A percentile compares a stretch with the other conserved stretches of the same genome.
Evolutionary conservation across 1,284 basidiomycete species (phyloP).

Genomic region (Ganoderma meredithae): DNA sequence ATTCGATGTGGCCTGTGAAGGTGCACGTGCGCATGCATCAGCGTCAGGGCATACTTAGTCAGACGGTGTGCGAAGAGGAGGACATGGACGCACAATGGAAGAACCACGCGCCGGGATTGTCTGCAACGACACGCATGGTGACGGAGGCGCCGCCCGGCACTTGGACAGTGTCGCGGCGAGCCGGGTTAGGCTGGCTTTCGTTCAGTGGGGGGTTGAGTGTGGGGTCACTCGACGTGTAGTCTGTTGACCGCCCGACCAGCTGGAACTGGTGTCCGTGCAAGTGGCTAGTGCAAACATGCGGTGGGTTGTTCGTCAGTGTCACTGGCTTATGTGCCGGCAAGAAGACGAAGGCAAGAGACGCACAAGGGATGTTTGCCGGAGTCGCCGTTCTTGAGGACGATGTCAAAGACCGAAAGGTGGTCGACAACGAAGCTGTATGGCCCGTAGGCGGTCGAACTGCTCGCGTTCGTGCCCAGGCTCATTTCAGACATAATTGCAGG

Average conservation of each 20-base stretch:
- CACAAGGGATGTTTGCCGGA: slow-evolving; percentile 84
- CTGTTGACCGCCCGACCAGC: slow-evolving; percentile 74
- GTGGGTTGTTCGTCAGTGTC: neutral
- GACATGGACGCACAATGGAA: slow-evolving; percentile 67
- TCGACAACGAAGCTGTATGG: slow-evolving; percentile 78
- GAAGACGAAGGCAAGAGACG: slow-evolving; percentile 37
- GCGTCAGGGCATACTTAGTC: no score
- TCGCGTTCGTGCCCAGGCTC: slow-evolving; percentile 79
- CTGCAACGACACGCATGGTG: slow-evolving; percentile 74
- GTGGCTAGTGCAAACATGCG: slow-evolving; percentile 61
- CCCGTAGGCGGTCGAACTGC: slow-evolving; percentile 78
- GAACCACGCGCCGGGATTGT: slow-evolving; percentile 89
- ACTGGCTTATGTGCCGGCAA: neutral
- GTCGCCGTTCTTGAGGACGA: slow-evolving; percentile 85
- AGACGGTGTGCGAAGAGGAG: neutral
- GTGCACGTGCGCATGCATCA: neutral
- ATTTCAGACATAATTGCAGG: slow-evolving; percentile 81
- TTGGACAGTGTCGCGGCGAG: slow-evolving; percentile 83
- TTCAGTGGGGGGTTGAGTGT: slow-evolving; percentile 82
- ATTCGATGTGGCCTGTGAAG: slow-evolving; percentile 76
- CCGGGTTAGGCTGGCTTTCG: slow-evolving; percentile 83
- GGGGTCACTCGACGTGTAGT: slow-evolving; percentile 83
- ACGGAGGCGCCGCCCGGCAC: slow-evolving; percentile 67
- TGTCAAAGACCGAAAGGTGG: slow-evolving; percentile 80
- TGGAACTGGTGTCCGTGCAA: slow-evolving; percentile 86